Evolutionary conservation across 345 rosid species (phyloP).

Genomic region (Camelina sativa): DNA sequence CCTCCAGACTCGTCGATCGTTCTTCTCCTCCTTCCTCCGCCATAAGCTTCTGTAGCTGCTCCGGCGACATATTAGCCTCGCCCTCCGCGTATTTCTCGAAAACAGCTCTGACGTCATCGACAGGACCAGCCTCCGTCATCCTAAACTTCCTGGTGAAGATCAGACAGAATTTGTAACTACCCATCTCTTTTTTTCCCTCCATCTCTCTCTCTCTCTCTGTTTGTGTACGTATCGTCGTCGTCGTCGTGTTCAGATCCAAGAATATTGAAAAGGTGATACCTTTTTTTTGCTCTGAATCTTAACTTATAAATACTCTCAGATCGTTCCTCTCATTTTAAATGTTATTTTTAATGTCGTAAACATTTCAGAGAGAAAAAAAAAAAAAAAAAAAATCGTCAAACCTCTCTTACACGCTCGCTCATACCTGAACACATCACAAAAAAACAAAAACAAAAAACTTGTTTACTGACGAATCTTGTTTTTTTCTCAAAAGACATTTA

Average conservation of each 20-base stretch:
- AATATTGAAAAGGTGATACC: conserved; percentile 33
- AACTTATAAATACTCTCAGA: conserved; percentile 18
- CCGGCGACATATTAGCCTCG: conserved; percentile 62
- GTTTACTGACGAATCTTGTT: conserved; percentile 12
- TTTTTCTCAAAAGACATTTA: background rate
- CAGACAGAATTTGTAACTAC: conserved; percentile 69
- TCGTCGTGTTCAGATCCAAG: conserved; percentile 40
- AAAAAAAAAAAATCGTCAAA: conserved; percentile 20
- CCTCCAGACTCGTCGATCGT: conserved; percentile 45
- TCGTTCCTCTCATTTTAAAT: conserved; percentile 5
- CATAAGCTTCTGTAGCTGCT: conserved; percentile 66
- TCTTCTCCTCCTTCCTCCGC: conserved; percentile 44
- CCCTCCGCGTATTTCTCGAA: conserved; percentile 63
- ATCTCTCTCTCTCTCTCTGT: background rate
- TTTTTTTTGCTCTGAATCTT: background rate
- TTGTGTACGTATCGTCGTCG: background rate
- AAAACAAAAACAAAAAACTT: conserved; percentile 9
- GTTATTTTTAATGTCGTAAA: background rate
- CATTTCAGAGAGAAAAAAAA: background rate
- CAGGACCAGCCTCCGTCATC: conserved; percentile 66
- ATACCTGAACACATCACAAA: conserved; percentile 22
- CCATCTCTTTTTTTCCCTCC: conserved; percentile 47
- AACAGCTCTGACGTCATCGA: conserved; percentile 59
- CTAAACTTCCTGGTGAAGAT: conserved; percentile 78
- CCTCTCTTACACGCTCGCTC: conserved; percentile 26